Base-by-base conservation (phyloP, 441 rosid species). In the Adansonia madagascariensis region DNA sequence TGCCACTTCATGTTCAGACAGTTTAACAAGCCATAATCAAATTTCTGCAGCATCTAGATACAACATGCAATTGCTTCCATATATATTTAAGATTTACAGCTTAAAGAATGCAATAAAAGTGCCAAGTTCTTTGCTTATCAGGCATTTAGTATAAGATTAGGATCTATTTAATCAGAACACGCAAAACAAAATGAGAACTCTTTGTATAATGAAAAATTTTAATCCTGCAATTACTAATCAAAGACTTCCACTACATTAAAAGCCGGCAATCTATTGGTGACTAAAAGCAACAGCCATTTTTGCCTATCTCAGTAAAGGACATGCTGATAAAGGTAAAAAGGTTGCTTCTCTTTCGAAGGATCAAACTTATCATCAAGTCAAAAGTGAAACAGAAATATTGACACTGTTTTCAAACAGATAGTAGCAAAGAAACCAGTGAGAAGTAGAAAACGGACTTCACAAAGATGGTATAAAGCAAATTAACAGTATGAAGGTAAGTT, bases 361-460 rank as follows among this genome's bases (percentile, higher is more conserved):
- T 15, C 59, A 71, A 53, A 71, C 75, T 71, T 53, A 71, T 50
- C 60, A 50, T 27, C 46, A 31, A 71, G 27, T 53, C 46, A 52
- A 50, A 31, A 71, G 22, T 3, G 31, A 53, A 71, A 53, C 14
- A 53, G n/a, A 53, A 53, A 15, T 9, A 8, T 5, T 8, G 8
- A 15, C 12, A n/a, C n/a, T 31, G 46, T 5, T 71, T 31, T n/a
- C 43, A 71, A 71, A 56, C 24, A 6, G n/a, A 72, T 0, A 39
- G 2, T 18, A 8, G 46, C 64, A 56, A 57, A 57, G 3, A 39
- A 56, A 31, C 18, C 47, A 11, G 2, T 7, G 22, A 18, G 17
- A 20, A 20, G 39, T 18, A 57, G 24, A 20, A 20, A 57, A 59
- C 6, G 10, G 53, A 18, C 35, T 35, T 57, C 64, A 57, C 3